Evolutionary conservation across 352 stramenopile genomes (phyloP).

Genomic region (Peronospora tabacina): DNA sequence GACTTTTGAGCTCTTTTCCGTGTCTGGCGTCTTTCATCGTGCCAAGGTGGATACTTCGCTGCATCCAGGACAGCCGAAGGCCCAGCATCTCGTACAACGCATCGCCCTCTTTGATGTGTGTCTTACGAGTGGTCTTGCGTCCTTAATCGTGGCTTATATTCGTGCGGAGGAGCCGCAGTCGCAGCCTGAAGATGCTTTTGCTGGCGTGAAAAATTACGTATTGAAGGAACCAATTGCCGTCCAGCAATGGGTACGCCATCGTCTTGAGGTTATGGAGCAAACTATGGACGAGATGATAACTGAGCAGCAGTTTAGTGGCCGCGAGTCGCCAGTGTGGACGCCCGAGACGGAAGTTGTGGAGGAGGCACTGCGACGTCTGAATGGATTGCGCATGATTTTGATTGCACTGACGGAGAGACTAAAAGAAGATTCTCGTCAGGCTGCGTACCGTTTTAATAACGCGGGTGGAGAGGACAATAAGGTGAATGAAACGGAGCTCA

Average conservation of each 20-base stretch:
- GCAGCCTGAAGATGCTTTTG: conserved; percentile 21
- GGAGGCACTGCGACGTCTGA: conserved; percentile 46
- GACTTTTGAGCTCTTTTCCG: conserved; percentile 82
- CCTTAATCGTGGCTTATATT: conserved; percentile 69
- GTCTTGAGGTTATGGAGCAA: conserved; percentile 49
- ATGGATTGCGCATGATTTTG: conserved; percentile 53
- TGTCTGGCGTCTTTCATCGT: conserved; percentile 64
- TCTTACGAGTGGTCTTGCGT: conserved; percentile 55
- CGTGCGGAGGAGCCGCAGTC: conserved; percentile 29
- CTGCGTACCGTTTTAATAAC: conserved; percentile 26
- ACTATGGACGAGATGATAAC: conserved; percentile 44
- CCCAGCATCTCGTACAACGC: conserved; percentile 47
- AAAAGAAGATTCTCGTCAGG: conserved; percentile 51
- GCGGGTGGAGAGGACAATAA: conserved; percentile 29
- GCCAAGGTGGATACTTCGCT: conserved; percentile 53
- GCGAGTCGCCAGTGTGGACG: conserved; percentile 24
- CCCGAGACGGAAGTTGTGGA: conserved; percentile 36
- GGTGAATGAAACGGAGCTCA: conserved; percentile 64
- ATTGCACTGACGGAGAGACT: conserved; percentile 64
- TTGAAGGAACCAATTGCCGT: conserved; percentile 75
- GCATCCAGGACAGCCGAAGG: conserved; percentile 23
- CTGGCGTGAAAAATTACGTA: conserved; percentile 47
- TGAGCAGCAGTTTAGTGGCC: conserved; percentile 38
- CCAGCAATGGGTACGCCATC: conserved; percentile 62
- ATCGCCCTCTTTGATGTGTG: conserved; percentile 74